Evolutionary conservation across 768 basidiomycete species (phyloP).

Genomic region (Lepiota venenata): DNA sequence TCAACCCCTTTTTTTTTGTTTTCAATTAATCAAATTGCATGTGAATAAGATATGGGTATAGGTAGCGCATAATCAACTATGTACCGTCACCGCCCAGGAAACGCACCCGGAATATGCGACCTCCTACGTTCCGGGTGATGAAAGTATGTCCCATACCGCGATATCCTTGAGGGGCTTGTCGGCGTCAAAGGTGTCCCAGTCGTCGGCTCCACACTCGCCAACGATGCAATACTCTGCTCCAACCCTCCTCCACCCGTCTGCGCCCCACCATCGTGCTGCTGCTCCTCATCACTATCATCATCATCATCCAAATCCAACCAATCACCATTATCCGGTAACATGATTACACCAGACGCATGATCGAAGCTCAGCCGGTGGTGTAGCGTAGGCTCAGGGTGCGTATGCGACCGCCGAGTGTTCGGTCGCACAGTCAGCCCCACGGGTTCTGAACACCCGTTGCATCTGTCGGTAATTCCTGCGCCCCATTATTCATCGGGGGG

Average conservation of each 20-base stretch:
- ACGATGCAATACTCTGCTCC: constrained; percentile 25
- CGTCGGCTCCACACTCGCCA: constrained; percentile 18
- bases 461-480: constrained; percentile 15
- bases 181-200: constrained; percentile 12
- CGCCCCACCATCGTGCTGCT: constrained; percentile 11
- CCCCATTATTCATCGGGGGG: neutral
- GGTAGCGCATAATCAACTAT: neutral
- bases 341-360: constrained; percentile 84
- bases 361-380: constrained; percentile 79
- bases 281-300: constrained; percentile 39
- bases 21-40: constrained; percentile 24
- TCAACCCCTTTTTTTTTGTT: constrained; percentile 19
- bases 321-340: constrained; percentile 72
- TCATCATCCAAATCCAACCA: constrained; percentile 56
- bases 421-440: constrained; percentile 52
- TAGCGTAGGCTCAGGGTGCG: constrained; percentile 21
- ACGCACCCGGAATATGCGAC: constrained; percentile 59
- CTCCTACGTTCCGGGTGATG: constrained; percentile 79
- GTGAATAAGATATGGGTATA: constrained; percentile 15
- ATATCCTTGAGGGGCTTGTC: constrained; percentile 38
- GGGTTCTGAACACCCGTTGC: constrained; percentile 42
- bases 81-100: constrained; percentile 31
- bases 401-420: constrained; percentile 14
- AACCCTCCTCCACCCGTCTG: constrained; percentile 18
- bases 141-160: constrained; percentile 76